Percentiles rank a stretch among this genome's conserved stretches.
Conservation (phyloP, 495 filamentous ascomycete species). For the Penicillium simplicissimum region DNA sequence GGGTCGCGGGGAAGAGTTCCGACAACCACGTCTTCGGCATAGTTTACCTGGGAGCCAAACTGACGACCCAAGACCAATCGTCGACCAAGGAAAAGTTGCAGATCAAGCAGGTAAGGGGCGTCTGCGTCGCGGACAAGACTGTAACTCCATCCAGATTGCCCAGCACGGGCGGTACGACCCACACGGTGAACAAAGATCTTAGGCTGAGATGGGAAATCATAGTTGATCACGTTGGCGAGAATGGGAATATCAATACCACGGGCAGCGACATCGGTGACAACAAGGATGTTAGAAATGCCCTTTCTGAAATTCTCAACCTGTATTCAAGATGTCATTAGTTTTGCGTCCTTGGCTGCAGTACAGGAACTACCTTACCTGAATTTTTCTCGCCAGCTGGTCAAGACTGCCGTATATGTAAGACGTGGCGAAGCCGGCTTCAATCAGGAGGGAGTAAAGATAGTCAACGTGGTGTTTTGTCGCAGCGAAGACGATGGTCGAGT, state of each 20-base stretch:
- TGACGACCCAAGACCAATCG: constrained; percentile 69
- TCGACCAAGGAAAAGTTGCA: constrained; percentile 91
- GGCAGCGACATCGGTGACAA: constrained; percentile 97
- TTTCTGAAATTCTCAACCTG: constrained; percentile 77
- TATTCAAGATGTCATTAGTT: background rate
- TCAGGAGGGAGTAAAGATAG: constrained; percentile 75
- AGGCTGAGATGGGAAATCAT: constrained; percentile 94
- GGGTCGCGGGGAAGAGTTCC: constrained; percentile 69
- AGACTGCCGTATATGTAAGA: constrained; percentile 93
- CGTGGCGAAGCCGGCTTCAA: constrained; percentile 75
- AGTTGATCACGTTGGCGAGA: constrained; percentile 97
- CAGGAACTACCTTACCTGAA: constrained; percentile 49
- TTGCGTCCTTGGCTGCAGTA: background rate
- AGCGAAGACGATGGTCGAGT: constrained; percentile 91
- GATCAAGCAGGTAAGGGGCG: constrained; percentile 84
- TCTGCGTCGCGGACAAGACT: constrained; percentile 84
- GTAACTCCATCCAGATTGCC: constrained; percentile 90
- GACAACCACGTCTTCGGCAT: constrained; percentile 76
- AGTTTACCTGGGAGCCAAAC: constrained; percentile 58
- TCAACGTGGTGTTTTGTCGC: constrained; percentile 99
- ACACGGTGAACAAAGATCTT: constrained; percentile 98
- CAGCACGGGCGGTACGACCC: constrained; percentile 90
- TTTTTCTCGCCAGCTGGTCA: constrained; percentile 88
- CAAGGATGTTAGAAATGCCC: constrained; percentile 83
- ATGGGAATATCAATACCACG: constrained; percentile 97